These are phyloP conservation scores for Spizellomyces sp. DNA, from an alignment of 192 early-diverging fungal genomes.

Conservation along the genomic window DNA sequence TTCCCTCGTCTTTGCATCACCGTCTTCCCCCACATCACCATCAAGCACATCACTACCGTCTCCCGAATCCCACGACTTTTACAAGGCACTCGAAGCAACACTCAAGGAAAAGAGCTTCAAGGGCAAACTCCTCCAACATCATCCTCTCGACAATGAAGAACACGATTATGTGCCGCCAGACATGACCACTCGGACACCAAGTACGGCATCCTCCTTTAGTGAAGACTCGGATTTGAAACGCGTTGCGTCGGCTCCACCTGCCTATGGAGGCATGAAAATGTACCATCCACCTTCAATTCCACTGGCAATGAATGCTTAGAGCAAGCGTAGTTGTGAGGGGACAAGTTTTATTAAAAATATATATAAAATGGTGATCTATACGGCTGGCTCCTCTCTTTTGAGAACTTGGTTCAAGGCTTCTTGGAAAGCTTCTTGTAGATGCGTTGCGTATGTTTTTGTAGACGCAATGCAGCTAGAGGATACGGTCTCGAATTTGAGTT, in stretches of 20 bases:
- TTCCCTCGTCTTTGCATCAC: background rate
- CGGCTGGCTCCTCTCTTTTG: too few relatives aligned
- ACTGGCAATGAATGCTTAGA: too few relatives aligned
- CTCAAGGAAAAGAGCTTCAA: background rate
- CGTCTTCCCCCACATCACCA: background rate
- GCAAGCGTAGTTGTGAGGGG: too few relatives aligned
- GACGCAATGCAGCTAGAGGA: slow-evolving; percentile 29
- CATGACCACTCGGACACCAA: too few relatives aligned
- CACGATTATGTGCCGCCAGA: too few relatives aligned
- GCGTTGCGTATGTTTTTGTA: slow-evolving; percentile 33
- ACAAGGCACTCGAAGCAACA: background rate
- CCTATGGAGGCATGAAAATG: slow-evolving; percentile 7
- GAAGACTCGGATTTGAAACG: background rate
- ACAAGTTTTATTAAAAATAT: too few relatives aligned
- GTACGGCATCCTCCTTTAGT: too few relatives aligned
- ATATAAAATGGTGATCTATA: too few relatives aligned
- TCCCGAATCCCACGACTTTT: background rate
- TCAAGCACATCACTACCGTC: background rate
- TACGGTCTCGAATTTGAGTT: slow-evolving; percentile 58
- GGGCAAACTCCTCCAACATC: too few relatives aligned
- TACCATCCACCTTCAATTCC: slow-evolving; percentile 1
- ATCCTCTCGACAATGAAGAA: too few relatives aligned
- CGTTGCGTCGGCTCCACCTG: slow-evolving; percentile 1
- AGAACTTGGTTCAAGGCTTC: slow-evolving; percentile 8
- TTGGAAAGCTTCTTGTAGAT: slow-evolving; percentile 36